Conservation (phyloP, 192 early-diverging fungal species). For the Coemansia sp. region DNA sequence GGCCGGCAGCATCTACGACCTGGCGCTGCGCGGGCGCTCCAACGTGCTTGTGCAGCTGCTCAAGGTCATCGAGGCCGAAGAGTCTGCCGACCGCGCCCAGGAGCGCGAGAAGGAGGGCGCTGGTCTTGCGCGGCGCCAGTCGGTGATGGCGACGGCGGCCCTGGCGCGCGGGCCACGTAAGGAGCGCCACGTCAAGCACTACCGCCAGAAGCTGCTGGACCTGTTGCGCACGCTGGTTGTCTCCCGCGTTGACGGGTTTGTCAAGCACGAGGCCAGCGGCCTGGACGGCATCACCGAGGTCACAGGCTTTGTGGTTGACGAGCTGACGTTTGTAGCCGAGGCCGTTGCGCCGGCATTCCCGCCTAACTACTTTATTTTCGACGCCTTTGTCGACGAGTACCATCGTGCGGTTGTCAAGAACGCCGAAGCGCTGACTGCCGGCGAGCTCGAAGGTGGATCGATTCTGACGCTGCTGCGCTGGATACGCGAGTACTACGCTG, state of each 20-base stretch:
- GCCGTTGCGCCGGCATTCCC: conserved; percentile 87
- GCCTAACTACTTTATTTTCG: conserved; percentile 91
- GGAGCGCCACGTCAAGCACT: conserved; percentile 43
- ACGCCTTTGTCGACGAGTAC: conserved; percentile 92
- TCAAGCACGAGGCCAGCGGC: conserved; percentile 55
- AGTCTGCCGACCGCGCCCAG: conserved; percentile 69
- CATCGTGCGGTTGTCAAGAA: conserved; percentile 87
- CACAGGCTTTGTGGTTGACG: conserved; percentile 84
- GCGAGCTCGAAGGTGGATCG: conserved; percentile 78
- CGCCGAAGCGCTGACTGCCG: conserved; percentile 70
- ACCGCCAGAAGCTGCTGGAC: conserved; percentile 51
- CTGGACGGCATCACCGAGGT: conserved; percentile 46
- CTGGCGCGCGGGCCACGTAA: conserved; percentile 24
- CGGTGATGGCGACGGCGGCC: conserved; percentile 14
- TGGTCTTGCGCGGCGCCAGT: conserved; percentile 27
- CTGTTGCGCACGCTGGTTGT: conserved; percentile 38
- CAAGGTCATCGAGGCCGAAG: conserved; percentile 95
- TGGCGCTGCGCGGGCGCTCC: conserved; percentile 69
- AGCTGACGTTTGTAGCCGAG: conserved; percentile 85
- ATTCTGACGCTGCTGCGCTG: conserved; percentile 86
- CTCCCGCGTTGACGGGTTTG: conserved; percentile 55
- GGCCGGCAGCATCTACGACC: conserved; percentile 72
- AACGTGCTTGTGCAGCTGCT: conserved; percentile 83
- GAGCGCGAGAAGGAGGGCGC: conserved; percentile 39
- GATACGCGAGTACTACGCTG: conserved; percentile 88